These are phyloP conservation scores for Trapa incisa DNA, from an alignment of 345 rosid genomes.

Conservation along the genomic window DNA sequence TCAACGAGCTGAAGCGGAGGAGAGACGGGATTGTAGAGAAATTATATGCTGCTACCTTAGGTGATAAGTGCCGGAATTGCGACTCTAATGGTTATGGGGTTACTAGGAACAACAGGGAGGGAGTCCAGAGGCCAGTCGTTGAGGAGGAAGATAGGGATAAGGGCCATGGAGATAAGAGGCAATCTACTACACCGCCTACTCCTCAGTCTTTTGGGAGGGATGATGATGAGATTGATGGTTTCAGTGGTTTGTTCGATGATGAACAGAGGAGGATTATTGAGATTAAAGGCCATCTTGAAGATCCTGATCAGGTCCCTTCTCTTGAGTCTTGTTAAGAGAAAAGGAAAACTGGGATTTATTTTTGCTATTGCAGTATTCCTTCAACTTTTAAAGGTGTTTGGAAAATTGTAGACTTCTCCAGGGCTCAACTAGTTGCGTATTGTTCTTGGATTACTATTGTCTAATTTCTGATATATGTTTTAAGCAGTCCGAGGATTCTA, in stretches of 20 bases:
- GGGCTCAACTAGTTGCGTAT: not conserved
- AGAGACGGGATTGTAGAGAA: conserved; percentile 80
- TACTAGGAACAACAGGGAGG: conserved; percentile 20
- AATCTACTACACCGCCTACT: conserved; percentile 22
- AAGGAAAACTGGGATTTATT: not conserved
- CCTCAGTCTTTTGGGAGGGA: conserved; percentile 41
- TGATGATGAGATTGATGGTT: conserved; percentile 57
- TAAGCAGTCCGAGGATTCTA: conserved; percentile 67
- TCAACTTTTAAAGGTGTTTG: not conserved
- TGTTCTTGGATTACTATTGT: not conserved
- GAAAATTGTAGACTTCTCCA: not conserved
- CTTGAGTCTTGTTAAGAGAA: not conserved
- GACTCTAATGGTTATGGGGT: conserved; percentile 22
- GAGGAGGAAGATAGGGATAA: conserved; percentile 21
- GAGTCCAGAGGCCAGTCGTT: not conserved
- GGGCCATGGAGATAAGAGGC: conserved; percentile 10
- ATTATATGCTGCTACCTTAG: conserved; percentile 51
- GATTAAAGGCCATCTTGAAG: conserved; percentile 78
- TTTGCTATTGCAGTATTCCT: not conserved
- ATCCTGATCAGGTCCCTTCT: conserved; percentile 65
- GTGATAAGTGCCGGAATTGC: conserved; percentile 47
- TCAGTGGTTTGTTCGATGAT: conserved; percentile 86
- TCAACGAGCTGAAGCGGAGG: conserved; percentile 48
- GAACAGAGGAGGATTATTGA: conserved; percentile 72
- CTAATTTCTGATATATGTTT: conserved; percentile 3